Evolutionary conservation across 345 rosid genomes (phyloP).

Genomic region (Brassica napus): Da-Ae NC_063441.1:14198001-14198500

Average conservation of each 20-base stretch:
- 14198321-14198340: neutral
- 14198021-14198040: conserved; percentile 5
- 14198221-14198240: conserved; percentile 42
- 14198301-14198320: neutral
- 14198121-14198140: conserved; percentile 31
- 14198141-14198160: conserved; percentile 34
- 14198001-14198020: neutral
- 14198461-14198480: conserved; percentile 1
- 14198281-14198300: conserved; percentile 7
- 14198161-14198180: conserved; percentile 40
- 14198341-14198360: neutral
- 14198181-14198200: conserved; percentile 46
- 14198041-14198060: conserved; percentile 46
- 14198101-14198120: conserved; percentile 41
- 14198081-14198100: conserved; percentile 40
- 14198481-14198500: conserved; percentile 8
- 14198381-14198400: neutral
- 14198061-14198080: conserved; percentile 36
- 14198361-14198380: conserved; percentile 6
- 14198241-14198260: conserved; percentile 58
- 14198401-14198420: neutral
- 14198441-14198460: neutral
- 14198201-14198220: conserved; percentile 53
- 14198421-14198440: neutral
- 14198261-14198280: conserved; percentile 36